phyloP scores from a whole-genome alignment of 2,329 filamentous ascomycete species.

The Aspergillus hiratsukae region DNA sequence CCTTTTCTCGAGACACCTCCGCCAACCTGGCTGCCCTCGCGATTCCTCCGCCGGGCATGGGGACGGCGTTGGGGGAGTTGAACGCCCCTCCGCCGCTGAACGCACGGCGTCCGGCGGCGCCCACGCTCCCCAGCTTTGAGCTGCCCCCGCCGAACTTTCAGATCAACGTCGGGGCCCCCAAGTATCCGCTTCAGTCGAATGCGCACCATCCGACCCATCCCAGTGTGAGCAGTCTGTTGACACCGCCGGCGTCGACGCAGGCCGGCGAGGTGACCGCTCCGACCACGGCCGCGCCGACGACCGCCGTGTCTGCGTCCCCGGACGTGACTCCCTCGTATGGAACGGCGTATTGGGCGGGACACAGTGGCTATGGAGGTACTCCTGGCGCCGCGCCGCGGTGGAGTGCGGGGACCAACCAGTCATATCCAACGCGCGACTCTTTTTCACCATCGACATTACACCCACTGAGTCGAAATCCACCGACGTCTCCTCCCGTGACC shows the following conservation, averaged over 20 bases:
- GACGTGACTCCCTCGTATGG: slow-evolving; percentile 47
- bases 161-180: slow-evolving; percentile 45
- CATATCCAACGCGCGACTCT: slow-evolving; percentile 46
- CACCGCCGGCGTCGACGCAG: slow-evolving; percentile 56
- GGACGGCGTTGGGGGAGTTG: slow-evolving; percentile 57
- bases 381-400: slow-evolving; percentile 44
- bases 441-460: slow-evolving; percentile 54
- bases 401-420: slow-evolving; percentile 35
- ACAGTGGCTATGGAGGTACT: slow-evolving; percentile 52
- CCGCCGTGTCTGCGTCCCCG: slow-evolving; percentile 23
- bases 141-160: slow-evolving; percentile 56
- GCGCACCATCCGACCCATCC: slow-evolving; percentile 45
- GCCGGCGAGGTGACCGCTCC: slow-evolving; percentile 43
- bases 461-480: slow-evolving; percentile 49
- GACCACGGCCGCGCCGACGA: slow-evolving; percentile 50
- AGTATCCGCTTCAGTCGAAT: slow-evolving; percentile 43
- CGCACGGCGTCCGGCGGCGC: slow-evolving; percentile 65
- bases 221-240: slow-evolving; percentile 59
- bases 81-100: slow-evolving; percentile 63
- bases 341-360: slow-evolving; percentile 57
- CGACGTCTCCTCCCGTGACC: slow-evolving; percentile 56
- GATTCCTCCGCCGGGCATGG: slow-evolving; percentile 58
- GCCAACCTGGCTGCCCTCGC: slow-evolving; percentile 61
- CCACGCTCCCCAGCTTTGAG: slow-evolving; percentile 64
- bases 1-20: slow-evolving; percentile 41